Percentiles rank a stretch among this genome's conserved stretches.
Evolutionary conservation across 129 eudicot species (phyloP).

Genomic region (Flaveria ramosissima): DNA sequence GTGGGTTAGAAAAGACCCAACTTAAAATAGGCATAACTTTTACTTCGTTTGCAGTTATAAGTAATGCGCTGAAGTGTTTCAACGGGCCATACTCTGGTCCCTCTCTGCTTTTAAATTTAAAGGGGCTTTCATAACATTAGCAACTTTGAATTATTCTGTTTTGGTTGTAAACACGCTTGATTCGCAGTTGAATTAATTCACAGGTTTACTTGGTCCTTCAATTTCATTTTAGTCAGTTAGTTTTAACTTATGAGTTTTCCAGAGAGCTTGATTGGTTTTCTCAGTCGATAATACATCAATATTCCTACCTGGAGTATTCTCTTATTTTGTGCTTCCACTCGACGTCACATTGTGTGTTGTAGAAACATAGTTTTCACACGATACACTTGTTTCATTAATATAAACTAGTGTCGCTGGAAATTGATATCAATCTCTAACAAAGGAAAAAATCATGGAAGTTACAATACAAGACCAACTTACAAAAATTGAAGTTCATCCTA

Average conservation of each 20-base stretch:
- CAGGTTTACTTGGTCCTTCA: too few relatives aligned
- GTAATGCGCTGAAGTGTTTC: too few relatives aligned
- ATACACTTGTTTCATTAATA: conserved; percentile 4
- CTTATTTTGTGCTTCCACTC: background rate
- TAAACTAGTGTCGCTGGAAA: conserved; percentile 4
- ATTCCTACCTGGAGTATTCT: background rate
- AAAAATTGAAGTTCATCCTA: conserved; percentile 4
- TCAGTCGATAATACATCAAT: background rate
- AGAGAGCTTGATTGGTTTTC: background rate
- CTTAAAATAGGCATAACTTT: background rate
- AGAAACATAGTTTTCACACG: background rate
- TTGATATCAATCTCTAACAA: background rate
- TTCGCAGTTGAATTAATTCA: too few relatives aligned
- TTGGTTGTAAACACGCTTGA: too few relatives aligned
- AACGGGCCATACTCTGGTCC: too few relatives aligned
- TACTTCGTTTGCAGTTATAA: background rate
- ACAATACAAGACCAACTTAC: conserved; percentile 27
- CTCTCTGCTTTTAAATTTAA: background rate
- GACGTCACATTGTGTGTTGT: background rate
- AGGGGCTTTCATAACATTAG: background rate
- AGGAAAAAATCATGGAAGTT: background rate
- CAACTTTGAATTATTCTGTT: background rate
- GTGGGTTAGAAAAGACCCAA: background rate
- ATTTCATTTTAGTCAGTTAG: too few relatives aligned
- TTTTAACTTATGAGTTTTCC: too few relatives aligned